These are phyloP conservation scores for Astragalus glycyphyllos DNA, from an alignment of 306 rosid species.

Conservation along the genomic window DNA sequence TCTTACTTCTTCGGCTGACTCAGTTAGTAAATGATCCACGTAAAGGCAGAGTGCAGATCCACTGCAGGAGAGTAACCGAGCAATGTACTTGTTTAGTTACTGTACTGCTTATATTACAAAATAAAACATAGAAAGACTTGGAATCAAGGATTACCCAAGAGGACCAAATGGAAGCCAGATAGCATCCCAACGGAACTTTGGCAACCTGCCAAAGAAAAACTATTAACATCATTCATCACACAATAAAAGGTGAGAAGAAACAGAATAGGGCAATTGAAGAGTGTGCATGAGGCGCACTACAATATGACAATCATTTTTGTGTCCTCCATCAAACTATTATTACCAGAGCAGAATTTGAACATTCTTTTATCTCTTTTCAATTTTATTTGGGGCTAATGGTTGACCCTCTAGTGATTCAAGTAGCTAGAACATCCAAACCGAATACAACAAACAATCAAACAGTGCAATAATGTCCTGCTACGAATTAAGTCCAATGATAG, in stretches of 20 bases:
- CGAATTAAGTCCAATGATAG: neutral
- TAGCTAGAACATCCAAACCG: slow-evolving; percentile 12
- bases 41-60: slow-evolving; percentile 80
- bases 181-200: slow-evolving; percentile 86
- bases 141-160: slow-evolving; percentile 55
- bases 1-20: slow-evolving; percentile 81
- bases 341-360: neutral
- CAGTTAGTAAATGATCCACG: slow-evolving; percentile 72
- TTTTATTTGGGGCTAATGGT: slow-evolving; percentile 8
- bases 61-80: slow-evolving; percentile 53
- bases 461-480: neutral
- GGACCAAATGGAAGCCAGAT: slow-evolving; percentile 94
- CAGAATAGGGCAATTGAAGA: slow-evolving; percentile 19
- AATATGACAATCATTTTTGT: slow-evolving; percentile 27
- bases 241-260: slow-evolving; percentile 23
- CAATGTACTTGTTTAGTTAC: slow-evolving; percentile 9
- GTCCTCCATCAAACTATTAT: neutral
- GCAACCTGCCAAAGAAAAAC: slow-evolving; percentile 57
- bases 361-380: neutral
- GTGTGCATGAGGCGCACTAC: neutral
- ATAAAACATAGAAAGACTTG: slow-evolving; percentile 31
- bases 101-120: slow-evolving; percentile 39
- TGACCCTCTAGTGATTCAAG: neutral
- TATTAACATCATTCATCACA: neutral
- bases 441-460: neutral